Conservation (phyloP, 2,329 filamentous ascomycete species). For the Trichoderma guizhouense region DNA sequence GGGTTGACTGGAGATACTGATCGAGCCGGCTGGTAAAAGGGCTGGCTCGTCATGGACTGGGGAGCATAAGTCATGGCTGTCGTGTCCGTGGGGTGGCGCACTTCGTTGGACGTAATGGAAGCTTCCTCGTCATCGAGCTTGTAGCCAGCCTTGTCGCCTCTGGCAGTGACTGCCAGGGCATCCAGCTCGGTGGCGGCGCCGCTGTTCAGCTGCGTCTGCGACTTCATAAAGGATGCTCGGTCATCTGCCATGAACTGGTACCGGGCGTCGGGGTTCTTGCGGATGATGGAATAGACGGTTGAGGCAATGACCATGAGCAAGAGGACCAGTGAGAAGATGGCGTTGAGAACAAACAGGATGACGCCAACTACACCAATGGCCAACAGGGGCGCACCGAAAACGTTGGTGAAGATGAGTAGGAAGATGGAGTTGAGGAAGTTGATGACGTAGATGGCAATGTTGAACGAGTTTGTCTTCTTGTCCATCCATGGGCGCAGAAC, state of each 20-base stretch:
- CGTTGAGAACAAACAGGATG: conserved; percentile 84
- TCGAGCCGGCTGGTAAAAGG: neutral
- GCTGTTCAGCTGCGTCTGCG: conserved; percentile 69
- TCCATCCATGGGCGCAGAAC: conserved; percentile 96
- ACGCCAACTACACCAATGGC: conserved; percentile 88
- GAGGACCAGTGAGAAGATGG: conserved; percentile 76
- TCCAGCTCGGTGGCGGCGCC: conserved; percentile 76
- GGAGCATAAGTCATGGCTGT: conserved; percentile 10
- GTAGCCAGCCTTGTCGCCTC: conserved; percentile 68
- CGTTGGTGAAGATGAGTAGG: conserved; percentile 79
- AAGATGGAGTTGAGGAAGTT: conserved; percentile 92
- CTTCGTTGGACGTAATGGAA: conserved; percentile 37
- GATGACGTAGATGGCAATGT: conserved; percentile 84
- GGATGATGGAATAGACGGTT: conserved; percentile 67
- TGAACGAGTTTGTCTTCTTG: conserved; percentile 96
- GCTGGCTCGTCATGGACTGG: conserved; percentile 4
- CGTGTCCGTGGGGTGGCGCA: neutral
- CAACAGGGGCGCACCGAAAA: conserved; percentile 79
- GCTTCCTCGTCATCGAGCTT: conserved; percentile 43
- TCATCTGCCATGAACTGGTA: conserved; percentile 98
- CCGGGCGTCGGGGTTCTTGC: conserved; percentile 89
- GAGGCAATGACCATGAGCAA: conserved; percentile 72
- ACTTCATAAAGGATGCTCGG: conserved; percentile 96
- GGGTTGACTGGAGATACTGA: conserved; percentile 11
- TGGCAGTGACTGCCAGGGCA: conserved; percentile 81